These are phyloP conservation scores for Nakazawaea wickerhamii DNA, from an alignment of 805 yeast species.

Conservation along the genomic window DNA sequence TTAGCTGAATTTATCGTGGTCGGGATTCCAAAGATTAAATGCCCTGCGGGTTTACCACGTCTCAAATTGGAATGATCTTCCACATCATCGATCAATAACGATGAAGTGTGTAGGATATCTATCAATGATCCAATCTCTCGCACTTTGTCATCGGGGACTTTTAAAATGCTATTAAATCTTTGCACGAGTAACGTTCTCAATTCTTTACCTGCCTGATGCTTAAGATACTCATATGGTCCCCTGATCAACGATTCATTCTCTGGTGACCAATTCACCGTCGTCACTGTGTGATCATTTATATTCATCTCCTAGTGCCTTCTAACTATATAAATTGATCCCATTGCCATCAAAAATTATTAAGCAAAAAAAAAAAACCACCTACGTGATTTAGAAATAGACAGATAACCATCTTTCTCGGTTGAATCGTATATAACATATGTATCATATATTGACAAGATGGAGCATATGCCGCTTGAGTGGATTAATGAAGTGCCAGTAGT, in stretches of 20 bases:
- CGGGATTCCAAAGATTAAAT: constrained; percentile 69
- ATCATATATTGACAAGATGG: no score
- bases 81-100: constrained; percentile 77
- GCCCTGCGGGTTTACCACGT: constrained; percentile 78
- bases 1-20: constrained; percentile 80
- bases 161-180: constrained; percentile 48
- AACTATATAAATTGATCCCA: neutral
- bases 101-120: constrained; percentile 60
- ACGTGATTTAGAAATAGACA: constrained; percentile 16
- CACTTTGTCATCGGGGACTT: constrained; percentile 35
- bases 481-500: constrained; percentile 40
- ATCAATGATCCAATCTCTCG: constrained; percentile 39
- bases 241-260: constrained; percentile 25
- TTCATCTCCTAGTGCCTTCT: constrained; percentile 13
- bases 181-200: constrained; percentile 43
- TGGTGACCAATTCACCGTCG: constrained; percentile 24
- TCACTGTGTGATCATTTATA: constrained; percentile 9
- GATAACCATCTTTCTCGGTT: constrained; percentile 25
- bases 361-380: neutral
- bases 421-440: no score
- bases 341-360: neutral
- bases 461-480: constrained; percentile 34
- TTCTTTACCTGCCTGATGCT: constrained; percentile 50
- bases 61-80: constrained; percentile 73
- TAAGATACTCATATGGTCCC: constrained; percentile 47